These are phyloP conservation scores for Raphidocelis subcapitata DNA, from an alignment of 139 green algal genomes.

Conservation along the genomic window DNA sequence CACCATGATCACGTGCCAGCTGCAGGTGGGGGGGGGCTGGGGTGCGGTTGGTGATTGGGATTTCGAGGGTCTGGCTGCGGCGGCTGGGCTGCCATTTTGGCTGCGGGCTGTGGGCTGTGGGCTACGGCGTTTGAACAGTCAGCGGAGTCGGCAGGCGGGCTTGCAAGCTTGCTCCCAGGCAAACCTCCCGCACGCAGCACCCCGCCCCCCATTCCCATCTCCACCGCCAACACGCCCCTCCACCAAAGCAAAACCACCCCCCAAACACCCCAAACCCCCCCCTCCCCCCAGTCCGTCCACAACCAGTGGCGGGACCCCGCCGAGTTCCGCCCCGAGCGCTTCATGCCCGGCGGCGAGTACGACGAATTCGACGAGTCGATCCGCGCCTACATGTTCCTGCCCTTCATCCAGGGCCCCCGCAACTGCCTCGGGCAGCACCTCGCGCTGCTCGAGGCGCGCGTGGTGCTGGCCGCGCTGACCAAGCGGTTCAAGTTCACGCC, in stretches of 20 bases:
- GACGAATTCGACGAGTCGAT: constrained; percentile 79
- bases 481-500: constrained; percentile 75
- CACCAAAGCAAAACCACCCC: constrained; percentile 18
- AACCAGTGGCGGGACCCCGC: constrained; percentile 78
- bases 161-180: too few relatives aligned
- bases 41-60: neutral
- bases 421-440: constrained; percentile 94
- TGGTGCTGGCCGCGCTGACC: constrained; percentile 79
- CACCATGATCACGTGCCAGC: constrained; percentile 62
- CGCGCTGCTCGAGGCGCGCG: constrained; percentile 82
- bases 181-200: too few relatives aligned
- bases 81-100: too few relatives aligned
- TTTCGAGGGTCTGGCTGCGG: neutral
- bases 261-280: constrained; percentile 1
- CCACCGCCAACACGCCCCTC: constrained; percentile 16
- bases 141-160: too few relatives aligned
- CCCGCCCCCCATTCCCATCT: too few relatives aligned
- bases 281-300: constrained; percentile 67
- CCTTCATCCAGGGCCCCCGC: constrained; percentile 92
- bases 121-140: too few relatives aligned
- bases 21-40: constrained; percentile 44
- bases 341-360: constrained; percentile 85
- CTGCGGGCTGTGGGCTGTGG: too few relatives aligned
- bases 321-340: constrained; percentile 80
- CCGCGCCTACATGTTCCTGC: constrained; percentile 88